Conservation (phyloP, 495 filamentous ascomycete species). For the Neurospora discreta region DNA sequence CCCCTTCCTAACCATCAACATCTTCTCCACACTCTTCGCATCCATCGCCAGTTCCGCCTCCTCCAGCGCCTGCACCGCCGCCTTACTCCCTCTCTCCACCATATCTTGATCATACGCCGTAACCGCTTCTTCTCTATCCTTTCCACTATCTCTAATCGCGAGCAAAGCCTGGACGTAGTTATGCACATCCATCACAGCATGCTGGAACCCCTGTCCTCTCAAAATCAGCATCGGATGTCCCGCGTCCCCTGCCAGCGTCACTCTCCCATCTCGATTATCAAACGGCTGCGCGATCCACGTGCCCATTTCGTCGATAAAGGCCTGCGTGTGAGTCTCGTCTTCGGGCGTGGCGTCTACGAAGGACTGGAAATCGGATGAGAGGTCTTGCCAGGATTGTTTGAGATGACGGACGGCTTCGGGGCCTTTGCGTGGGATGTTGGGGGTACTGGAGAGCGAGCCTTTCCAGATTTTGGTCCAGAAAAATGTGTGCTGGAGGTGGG, state of each 20-base stretch:
- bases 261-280: slow-evolving; percentile 36
- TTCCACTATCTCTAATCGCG: slow-evolving; percentile 9
- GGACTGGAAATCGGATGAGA: slow-evolving; percentile 25
- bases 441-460: slow-evolving; percentile 7
- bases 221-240: slow-evolving; percentile 48
- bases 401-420: slow-evolving; percentile 24
- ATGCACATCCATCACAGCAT: slow-evolving; percentile 34
- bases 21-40: slow-evolving; percentile 6
- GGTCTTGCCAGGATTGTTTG: slow-evolving; percentile 26
- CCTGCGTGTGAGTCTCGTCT: slow-evolving; percentile 6
- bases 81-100: slow-evolving; percentile 34
- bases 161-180: slow-evolving; percentile 28
- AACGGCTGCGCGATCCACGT: slow-evolving; percentile 27
- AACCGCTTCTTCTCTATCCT: slow-evolving; percentile 17
- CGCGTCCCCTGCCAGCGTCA: slow-evolving; percentile 47
- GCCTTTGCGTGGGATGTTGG: background rate
- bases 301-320: slow-evolving; percentile 22
- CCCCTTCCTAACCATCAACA: slow-evolving; percentile 14
- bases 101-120: slow-evolving; percentile 38
- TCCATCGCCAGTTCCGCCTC: slow-evolving; percentile 15
- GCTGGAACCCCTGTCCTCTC: slow-evolving; percentile 44
- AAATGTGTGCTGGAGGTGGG: slow-evolving; percentile 7
- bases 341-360: slow-evolving; percentile 33
- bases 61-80: slow-evolving; percentile 21
- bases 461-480: slow-evolving; percentile 27